These are phyloP conservation scores for Monosporozyma siamensis DNA, from an alignment of 805 yeast genomes.

Conservation along the genomic window DNA sequence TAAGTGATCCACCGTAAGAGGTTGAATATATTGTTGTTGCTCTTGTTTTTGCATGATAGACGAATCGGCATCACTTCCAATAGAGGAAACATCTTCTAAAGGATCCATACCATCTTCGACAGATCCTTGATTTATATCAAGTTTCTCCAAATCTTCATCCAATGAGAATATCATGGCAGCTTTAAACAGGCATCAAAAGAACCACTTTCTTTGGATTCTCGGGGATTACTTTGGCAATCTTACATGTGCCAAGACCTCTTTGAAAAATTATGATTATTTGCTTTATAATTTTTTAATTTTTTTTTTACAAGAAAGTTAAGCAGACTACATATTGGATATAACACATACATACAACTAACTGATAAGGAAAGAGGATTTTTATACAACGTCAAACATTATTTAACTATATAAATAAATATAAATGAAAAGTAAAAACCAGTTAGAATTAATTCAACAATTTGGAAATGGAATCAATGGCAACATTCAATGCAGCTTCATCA, in stretches of 20 bases:
- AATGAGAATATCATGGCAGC: constrained; percentile 19
- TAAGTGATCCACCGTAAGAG: background rate
- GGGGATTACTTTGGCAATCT: background rate
- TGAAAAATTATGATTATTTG: too few relatives aligned
- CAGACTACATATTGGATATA: too few relatives aligned
- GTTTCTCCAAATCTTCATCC: constrained; percentile 17
- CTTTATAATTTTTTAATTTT: too few relatives aligned
- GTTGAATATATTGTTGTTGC: constrained; percentile 2
- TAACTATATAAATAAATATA: background rate
- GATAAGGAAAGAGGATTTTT: too few relatives aligned
- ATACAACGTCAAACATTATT: too few relatives aligned
- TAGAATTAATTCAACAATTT: background rate
- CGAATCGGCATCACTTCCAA: background rate
- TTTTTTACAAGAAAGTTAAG: too few relatives aligned
- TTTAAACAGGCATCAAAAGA: background rate
- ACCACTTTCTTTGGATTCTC: background rate
- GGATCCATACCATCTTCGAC: background rate
- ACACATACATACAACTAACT: too few relatives aligned
- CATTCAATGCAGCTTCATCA: constrained; percentile 1
- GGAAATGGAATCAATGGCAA: background rate
- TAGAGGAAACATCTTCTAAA: background rate
- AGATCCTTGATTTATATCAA: background rate
- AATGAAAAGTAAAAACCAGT: background rate
- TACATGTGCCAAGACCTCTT: too few relatives aligned
- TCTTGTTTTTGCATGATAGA: background rate